phyloP scores from a whole-genome alignment of 2,329 filamentous ascomycete genomes.

The Diplodia corticola region DNA sequence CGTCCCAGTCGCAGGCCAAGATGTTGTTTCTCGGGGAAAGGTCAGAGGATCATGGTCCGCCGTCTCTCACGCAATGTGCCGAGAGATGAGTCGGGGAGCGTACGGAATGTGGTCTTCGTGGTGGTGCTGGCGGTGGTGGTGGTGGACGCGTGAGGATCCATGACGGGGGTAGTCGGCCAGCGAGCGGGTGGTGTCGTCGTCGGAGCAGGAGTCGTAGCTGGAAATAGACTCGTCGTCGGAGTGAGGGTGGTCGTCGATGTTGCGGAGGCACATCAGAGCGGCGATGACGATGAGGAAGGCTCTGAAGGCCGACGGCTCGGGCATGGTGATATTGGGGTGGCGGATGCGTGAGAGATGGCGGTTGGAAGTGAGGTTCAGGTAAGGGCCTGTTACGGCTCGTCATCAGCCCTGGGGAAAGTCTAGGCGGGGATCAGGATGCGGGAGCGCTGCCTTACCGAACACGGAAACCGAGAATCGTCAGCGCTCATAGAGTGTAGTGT shows the following conservation, averaged over 20 bases:
- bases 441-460: background rate
- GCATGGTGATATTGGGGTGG: background rate
- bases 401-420: background rate
- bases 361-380: background rate
- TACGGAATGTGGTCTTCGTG: conserved; percentile 6
- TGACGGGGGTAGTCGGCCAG: background rate
- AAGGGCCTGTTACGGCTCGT: background rate
- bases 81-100: conserved; percentile 10
- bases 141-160: too few relatives aligned
- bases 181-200: background rate
- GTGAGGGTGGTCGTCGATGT: conserved; percentile 19
- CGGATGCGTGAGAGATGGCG: background rate
- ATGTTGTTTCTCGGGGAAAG: background rate
- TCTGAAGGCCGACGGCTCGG: conserved; percentile 1
- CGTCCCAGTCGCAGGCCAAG: background rate
- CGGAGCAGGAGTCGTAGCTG: background rate
- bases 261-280: conserved; percentile 20
- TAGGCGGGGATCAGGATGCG: too few relatives aligned
- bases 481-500: background rate
- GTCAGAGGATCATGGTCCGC: background rate
- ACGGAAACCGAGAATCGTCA: background rate
- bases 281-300: conserved; percentile 20
- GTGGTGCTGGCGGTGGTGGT: background rate
- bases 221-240: background rate
- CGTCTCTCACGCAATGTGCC: conserved; percentile 1